Base-by-base conservation (phyloP, 2,329 filamentous ascomycete species). In the Malbranchea zuffiana region DNA sequence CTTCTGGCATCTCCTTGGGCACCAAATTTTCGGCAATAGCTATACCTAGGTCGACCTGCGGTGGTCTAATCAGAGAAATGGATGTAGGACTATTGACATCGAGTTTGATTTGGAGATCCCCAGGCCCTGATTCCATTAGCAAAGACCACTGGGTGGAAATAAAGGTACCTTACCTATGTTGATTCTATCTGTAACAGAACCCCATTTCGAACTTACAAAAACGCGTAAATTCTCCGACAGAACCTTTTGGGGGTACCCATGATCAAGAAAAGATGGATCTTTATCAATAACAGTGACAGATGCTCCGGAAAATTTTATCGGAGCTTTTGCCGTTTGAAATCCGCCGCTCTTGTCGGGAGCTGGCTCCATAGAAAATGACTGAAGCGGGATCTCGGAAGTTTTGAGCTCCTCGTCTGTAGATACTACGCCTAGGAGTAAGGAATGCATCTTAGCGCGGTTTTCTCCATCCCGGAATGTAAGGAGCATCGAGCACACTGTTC, bases 161-260 rank as follows among this genome's bases (percentile, higher is more conserved):
- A 2, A 29, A 6, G n/a, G 28, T 15, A 29, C 41, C 61, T 55
- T 61, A 67, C 69, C 67, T 37, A 92, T 68, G 48, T 93, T 93
- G 52, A 94, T 69, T 24, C 86, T 75, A 59, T 95, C 87, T 2
- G 82, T 84, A 11, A 92, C 66, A 27, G 78, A 83, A 32, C 85
- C 83, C 47, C 79, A 76, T 43, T 80, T 74, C 46, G 81, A 83
- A 40, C 85, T 78, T 20, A 83, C 68, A 36, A 92, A 71, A 12
- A 92, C 69, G 18, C 85, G 75, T 43, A 94, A 63, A 47, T 73
- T 74, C 50, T 90, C 80, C 0, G 84, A 83, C 36, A 87, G 68
- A 18, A 92, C 77, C 0, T 81, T 84, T 2, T 74, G 71, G 1
- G 75, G 67, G 21, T 69, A 65, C 21, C 76, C 75, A 25, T 71